Evolutionary conservation across 202 grass and related monocot genomes (phyloP).

Genomic region (Eragrostis tef): DNA sequence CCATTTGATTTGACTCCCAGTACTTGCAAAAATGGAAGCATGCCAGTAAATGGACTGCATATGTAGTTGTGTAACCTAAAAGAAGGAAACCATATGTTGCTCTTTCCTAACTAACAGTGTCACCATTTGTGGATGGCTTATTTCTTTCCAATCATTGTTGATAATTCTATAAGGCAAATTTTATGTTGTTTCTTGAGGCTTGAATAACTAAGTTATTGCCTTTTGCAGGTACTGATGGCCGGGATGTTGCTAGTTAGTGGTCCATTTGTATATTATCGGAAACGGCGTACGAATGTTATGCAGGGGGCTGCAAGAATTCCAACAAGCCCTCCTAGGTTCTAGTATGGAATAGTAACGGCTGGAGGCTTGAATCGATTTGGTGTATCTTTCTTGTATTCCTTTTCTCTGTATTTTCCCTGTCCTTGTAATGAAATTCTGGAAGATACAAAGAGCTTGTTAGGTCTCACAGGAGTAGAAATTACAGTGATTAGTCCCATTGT

Average conservation of each 20-base stretch:
- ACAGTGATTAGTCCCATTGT: slow-evolving; percentile 24
- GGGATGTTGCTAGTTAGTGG: slow-evolving; percentile 83
- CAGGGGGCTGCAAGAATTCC: slow-evolving; percentile 69
- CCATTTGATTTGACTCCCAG: background rate
- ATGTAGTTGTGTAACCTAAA: slow-evolving; percentile 5
- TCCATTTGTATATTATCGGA: slow-evolving; percentile 72
- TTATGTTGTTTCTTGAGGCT: background rate
- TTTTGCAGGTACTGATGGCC: slow-evolving; percentile 72
- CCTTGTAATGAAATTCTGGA: background rate
- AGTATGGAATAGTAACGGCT: slow-evolving; percentile 17
- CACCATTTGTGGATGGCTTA: background rate
- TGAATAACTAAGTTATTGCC: slow-evolving; percentile 24
- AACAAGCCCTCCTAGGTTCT: slow-evolving; percentile 75
- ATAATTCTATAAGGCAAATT: background rate
- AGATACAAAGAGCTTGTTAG: background rate
- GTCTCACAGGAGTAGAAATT: slow-evolving; percentile 38
- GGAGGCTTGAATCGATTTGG: slow-evolving; percentile 4
- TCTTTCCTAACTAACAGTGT: background rate
- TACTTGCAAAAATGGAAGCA: slow-evolving; percentile 4
- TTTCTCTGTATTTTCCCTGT: background rate
- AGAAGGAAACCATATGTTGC: background rate
- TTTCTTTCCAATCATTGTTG: slow-evolving; percentile 4
- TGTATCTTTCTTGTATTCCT: background rate
- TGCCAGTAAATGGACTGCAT: background rate
- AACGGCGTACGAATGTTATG: slow-evolving; percentile 51